Base-by-base conservation (phyloP, 1,284 basidiomycete genomes). In the Boletellus sp. region DNA sequence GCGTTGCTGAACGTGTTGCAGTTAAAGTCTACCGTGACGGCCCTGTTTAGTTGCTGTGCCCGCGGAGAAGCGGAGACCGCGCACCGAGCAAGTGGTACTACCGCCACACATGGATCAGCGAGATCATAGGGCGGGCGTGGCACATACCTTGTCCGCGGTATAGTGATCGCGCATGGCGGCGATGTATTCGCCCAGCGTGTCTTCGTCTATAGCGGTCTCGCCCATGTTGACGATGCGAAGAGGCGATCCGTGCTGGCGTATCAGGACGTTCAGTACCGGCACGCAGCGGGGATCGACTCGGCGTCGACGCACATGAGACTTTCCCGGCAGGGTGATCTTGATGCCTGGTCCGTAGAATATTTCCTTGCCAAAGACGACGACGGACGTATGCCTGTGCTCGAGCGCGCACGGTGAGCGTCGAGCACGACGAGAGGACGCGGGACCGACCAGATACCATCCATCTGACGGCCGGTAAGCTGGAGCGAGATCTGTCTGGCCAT, bases 1-100 rank as follows among this genome's bases (percentile, higher is more conserved):
- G 95, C 92, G 49, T 88, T 89, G 0, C 91, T 92, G 57, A 96
- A 96, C 2, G 88, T 87, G 64, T 94, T 94, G 66, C 91, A 94
- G 55, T 91, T 91, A 54, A 90, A 90, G 38, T 91, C 87, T 88
- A 34, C 26, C 53, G 17, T 17, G 27, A 26, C 5, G 21, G 10
- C 19, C 5, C 13, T 36, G 13, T 23, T 51, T 17, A 33, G 20
- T 23, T 32, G 17, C 30, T 40, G 16, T 25, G 5, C 19, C 25
- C 6, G 13, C n/a, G 1, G 14, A 21, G 10, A 20, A 22, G 13
- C 27, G 20, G 9, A 14, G n/a, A 27, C 27, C 20, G 45, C 66
- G 45, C 59, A 84, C 87, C 87, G 72, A 94, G 72, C n/a, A 95
- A 73, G 66, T 95, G 91, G 65, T 96, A 96, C 82, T 91, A 52